A percentile compares a stretch with the other conserved stretches of the same genome.
These are phyloP conservation scores for Cordyceps farinosa DNA, from an alignment of 2,329 filamentous ascomycete species.

Conservation along the genomic window DNA sequence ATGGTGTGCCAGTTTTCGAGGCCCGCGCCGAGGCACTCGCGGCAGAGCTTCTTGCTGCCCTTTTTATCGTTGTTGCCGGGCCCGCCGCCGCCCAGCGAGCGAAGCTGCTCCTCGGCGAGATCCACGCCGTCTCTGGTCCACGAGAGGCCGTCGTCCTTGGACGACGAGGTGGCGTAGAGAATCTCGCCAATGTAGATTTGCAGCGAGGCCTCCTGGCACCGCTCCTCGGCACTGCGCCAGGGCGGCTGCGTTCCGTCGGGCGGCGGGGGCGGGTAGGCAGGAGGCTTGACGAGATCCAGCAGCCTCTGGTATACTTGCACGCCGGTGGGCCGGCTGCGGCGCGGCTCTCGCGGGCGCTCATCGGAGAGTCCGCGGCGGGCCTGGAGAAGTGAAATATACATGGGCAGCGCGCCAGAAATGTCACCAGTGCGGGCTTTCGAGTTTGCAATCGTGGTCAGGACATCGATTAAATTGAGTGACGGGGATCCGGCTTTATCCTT, in stretches of 20 bases:
- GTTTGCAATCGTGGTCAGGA: slow-evolving; percentile 73
- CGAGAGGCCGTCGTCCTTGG: slow-evolving; percentile 66
- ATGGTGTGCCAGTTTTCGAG: slow-evolving; percentile 81
- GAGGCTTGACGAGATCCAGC: slow-evolving; percentile 36
- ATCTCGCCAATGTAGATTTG: slow-evolving; percentile 94
- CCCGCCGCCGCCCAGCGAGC: slow-evolving; percentile 33
- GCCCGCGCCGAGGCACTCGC: slow-evolving; percentile 71
- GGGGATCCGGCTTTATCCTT: slow-evolving; percentile 54
- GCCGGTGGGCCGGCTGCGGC: slow-evolving; percentile 10
- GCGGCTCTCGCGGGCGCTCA: slow-evolving; percentile 25
- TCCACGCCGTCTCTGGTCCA: slow-evolving; percentile 91
- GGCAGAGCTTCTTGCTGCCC: slow-evolving; percentile 55
- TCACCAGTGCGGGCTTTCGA: slow-evolving; percentile 71
- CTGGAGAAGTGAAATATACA: slow-evolving; percentile 79
- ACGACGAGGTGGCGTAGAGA: slow-evolving; percentile 61
- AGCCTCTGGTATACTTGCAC: slow-evolving; percentile 24
- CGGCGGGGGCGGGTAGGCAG: slow-evolving; percentile 67
- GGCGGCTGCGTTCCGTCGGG: slow-evolving; percentile 67
- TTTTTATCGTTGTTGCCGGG: slow-evolving; percentile 28
- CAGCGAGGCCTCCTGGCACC: slow-evolving; percentile 80
- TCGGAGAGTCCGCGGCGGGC: slow-evolving; percentile 62
- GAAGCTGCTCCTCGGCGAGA: slow-evolving; percentile 67
- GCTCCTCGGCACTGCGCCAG: slow-evolving; percentile 58
- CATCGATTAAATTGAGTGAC: slow-evolving; percentile 70
- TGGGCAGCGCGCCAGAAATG: slow-evolving; percentile 67